These are phyloP conservation scores for Binderoboletus segoi DNA, from an alignment of 1,284 basidiomycete genomes.

Conservation along the genomic window DNA sequence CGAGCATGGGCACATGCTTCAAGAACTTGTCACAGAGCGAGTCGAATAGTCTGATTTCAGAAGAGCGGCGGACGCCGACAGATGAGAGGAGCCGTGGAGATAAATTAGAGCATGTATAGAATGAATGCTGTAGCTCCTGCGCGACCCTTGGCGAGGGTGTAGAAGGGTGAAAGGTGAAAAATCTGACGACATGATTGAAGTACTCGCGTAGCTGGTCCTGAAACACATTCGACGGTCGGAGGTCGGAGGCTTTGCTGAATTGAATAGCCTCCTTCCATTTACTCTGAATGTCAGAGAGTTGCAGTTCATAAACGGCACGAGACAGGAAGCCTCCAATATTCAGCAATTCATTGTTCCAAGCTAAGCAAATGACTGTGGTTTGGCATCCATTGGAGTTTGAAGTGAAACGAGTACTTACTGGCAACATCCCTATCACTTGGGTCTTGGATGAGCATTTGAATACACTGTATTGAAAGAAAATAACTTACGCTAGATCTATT, in stretches of 20 bases:
- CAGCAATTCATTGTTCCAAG: slow-evolving; percentile 87
- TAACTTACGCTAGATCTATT: slow-evolving; percentile 78
- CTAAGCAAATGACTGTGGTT: slow-evolving; percentile 21
- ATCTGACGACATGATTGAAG: slow-evolving; percentile 82
- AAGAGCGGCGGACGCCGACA: slow-evolving; percentile 68
- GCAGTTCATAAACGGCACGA: slow-evolving; percentile 84
- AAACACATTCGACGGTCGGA: slow-evolving; percentile 39
- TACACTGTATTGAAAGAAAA: background rate
- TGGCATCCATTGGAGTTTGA: rapidly evolving
- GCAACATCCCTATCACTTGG: slow-evolving; percentile 70
- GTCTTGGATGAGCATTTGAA: background rate
- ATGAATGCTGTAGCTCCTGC: slow-evolving; percentile 70
- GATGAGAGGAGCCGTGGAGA: slow-evolving; percentile 80
- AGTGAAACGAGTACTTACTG: slow-evolving; percentile 40
- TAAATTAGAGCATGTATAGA: slow-evolving; percentile 64
- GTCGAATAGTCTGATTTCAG: slow-evolving; percentile 79
- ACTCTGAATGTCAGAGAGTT: slow-evolving; percentile 60
- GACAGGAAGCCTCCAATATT: slow-evolving; percentile 81
- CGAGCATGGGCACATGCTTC: slow-evolving; percentile 76
- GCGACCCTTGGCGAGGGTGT: slow-evolving; percentile 85
- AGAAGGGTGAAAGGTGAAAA: slow-evolving; percentile 84
- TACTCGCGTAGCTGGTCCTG: slow-evolving; percentile 52
- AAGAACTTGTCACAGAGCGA: slow-evolving; percentile 73
- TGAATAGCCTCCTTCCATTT: slow-evolving; percentile 40
- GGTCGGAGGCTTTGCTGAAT: slow-evolving; percentile 6